Conservation (phyloP, 2,329 filamentous ascomycete genomes). For the Cladophialophora psammophila region DNA sequence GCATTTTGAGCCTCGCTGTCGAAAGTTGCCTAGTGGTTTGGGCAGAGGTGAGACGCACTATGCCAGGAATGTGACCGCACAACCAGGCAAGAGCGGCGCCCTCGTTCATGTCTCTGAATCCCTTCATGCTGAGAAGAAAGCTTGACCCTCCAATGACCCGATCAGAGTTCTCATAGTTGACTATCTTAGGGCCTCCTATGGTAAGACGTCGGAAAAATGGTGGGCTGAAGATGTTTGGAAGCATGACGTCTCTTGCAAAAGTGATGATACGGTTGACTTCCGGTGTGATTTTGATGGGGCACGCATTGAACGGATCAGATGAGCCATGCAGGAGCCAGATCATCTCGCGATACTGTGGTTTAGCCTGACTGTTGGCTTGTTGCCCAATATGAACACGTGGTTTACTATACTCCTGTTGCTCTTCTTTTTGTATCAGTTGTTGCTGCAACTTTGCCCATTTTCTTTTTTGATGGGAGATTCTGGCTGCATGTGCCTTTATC, state of each 20-base stretch:
- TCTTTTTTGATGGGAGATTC: conserved; percentile 17
- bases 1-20: conserved; percentile 15
- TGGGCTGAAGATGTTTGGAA: conserved; percentile 20
- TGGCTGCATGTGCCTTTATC: conserved; percentile 17
- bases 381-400: background rate
- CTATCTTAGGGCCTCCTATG: conserved; percentile 1
- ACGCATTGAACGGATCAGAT: conserved; percentile 27
- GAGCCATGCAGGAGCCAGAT: conserved; percentile 15
- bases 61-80: conserved; percentile 18
- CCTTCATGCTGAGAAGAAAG: conserved; percentile 7
- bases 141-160: conserved; percentile 13
- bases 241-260: conserved; percentile 21
- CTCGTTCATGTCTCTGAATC: conserved; percentile 18
- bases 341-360: conserved; percentile 7
- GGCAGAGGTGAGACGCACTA: conserved; percentile 1
- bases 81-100: conserved; percentile 24
- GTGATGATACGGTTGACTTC: conserved; percentile 23
- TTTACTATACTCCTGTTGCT: background rate
- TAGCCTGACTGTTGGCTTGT: background rate
- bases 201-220: conserved; percentile 20
- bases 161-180: conserved; percentile 12
- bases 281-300: conserved; percentile 21
- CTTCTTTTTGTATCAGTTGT: conserved; percentile 11
- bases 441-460: conserved; percentile 8
- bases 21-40: conserved; percentile 4